Conservation (phyloP, 1,284 basidiomycete genomes). For the Marasmius oreades region DNA sequence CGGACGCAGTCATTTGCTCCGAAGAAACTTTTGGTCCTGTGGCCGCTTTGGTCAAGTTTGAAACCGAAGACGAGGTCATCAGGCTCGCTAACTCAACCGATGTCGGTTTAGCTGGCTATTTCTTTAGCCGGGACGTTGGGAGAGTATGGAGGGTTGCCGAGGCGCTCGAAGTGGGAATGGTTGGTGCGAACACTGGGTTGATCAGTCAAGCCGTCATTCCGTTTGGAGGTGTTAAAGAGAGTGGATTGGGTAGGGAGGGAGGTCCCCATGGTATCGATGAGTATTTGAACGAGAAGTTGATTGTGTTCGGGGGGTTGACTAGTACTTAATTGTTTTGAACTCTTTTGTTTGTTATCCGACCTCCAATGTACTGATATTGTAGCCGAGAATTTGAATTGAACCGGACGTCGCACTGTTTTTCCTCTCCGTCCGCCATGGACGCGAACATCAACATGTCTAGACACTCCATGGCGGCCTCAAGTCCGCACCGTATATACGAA, state of each 20-base stretch:
- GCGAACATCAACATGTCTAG: no score
- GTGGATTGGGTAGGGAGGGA: conserved; percentile 78
- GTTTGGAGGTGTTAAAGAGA: conserved; percentile 92
- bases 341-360: no score
- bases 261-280: conserved; percentile 77
- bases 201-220: conserved; percentile 83
- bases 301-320: conserved; percentile 66
- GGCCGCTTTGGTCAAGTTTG: conserved; percentile 79
- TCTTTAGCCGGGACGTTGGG: conserved; percentile 88
- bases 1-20: conserved; percentile 53
- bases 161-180: conserved; percentile 95
- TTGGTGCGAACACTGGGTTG: conserved; percentile 82
- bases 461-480: no score
- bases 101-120: conserved; percentile 91
- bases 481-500: no score
- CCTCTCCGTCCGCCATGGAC: no score
- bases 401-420: no score
- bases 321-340: no score
- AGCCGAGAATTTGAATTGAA: no score
- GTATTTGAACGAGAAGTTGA: conserved; percentile 78
- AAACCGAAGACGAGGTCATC: conserved; percentile 91
- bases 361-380: no score
- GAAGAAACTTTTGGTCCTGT: conserved; percentile 93
- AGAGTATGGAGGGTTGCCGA: conserved; percentile 98
- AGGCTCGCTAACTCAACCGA: conserved; percentile 81